These are phyloP conservation scores for Entomortierella parvispora DNA, from an alignment of 192 early-diverging fungal species.

Conservation along the genomic window DNA sequence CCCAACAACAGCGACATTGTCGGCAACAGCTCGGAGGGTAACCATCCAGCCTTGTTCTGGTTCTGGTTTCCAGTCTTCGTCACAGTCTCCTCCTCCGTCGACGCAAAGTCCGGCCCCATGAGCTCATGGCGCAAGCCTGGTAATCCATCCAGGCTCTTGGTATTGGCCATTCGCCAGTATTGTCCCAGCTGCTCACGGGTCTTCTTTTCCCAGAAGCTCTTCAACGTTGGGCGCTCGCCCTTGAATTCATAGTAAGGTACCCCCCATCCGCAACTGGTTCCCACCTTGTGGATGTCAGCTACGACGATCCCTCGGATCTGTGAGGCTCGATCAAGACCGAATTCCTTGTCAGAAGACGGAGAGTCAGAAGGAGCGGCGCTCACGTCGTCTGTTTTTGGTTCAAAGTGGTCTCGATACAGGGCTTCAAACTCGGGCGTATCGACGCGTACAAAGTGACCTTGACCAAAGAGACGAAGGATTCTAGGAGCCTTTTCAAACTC, in stretches of 20 bases:
- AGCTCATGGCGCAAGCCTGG: conserved; percentile 51
- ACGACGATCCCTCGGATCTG: conserved; percentile 63
- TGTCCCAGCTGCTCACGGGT: conserved; percentile 28
- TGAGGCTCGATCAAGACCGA: conserved; percentile 17
- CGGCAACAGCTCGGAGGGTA: conserved; percentile 1
- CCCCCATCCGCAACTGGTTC: conserved; percentile 68
- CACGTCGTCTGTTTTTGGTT: not conserved
- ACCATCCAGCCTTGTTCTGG: not conserved
- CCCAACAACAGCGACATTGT: not conserved
- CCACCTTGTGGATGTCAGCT: conserved; percentile 60
- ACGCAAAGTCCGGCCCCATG: conserved; percentile 16
- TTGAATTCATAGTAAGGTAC: conserved; percentile 70
- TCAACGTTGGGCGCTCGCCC: conserved; percentile 57
- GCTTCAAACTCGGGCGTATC: conserved; percentile 54
- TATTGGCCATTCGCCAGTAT: conserved; percentile 57
- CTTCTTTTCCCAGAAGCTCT: conserved; percentile 53
- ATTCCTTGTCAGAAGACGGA: not conserved
- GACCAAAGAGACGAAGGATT: conserved; percentile 66
- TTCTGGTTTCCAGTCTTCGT: conserved; percentile 6
- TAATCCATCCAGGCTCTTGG: conserved; percentile 67
- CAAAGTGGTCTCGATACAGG: conserved; percentile 56
- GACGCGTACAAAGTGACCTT: conserved; percentile 52
- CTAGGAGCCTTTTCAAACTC: conserved; percentile 68
- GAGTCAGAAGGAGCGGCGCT: not conserved
- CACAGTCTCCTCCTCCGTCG: not conserved